Base-by-base conservation (phyloP, 352 stramenopile species). In the Phytophthora pluvialis region DNA sequence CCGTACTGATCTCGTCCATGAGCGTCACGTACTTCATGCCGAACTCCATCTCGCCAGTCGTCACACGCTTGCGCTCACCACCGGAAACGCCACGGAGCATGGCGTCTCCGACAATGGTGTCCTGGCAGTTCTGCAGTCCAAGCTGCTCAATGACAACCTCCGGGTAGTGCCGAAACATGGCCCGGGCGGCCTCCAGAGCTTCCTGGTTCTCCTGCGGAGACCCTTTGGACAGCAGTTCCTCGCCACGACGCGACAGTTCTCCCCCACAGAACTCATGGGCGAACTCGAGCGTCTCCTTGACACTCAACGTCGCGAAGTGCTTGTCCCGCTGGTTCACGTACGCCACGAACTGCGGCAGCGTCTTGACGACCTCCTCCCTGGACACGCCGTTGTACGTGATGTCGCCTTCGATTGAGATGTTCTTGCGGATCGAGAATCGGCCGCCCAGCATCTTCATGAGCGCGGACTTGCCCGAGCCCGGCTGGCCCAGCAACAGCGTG, bases 31-130 rank as follows among this genome's bases (percentile, higher is more conserved):
- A 60, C 31, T 89, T 88, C 67, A 92, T 82, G 3, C 86, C 93
- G 12, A 97, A 78, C 47, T 97, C 63, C 81, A 98, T 98, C 54
- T 90, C 90, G 8, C 82, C 88, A 15, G 93, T 93, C 51, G 94
- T 97, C 35, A 21, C 21, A 21, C 21, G 21, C 21, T 21, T 21
- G 21, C 21, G 21, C 21, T 21, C 21, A 21, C 21, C 21, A 21
- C 21, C 21, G 21, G 21, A 21, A 21, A 21, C 21, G 21, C 21
- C 21, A 21, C 21, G 21, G 21, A 21, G 21, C 21, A 21, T 21
- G 21, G 21, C 21, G 21, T 21, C 21, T 21, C 21, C 21, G 21
- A 21, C 21, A 21, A 21, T 21, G 21, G 21, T 21, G 21, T 21
- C 21, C 21, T 21, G 21, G 2, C 21, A 21, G 51, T 70, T 69